Evolutionary conservation across 345 rosid genomes (phyloP).

Genomic region (Salix dunnii): DNA sequence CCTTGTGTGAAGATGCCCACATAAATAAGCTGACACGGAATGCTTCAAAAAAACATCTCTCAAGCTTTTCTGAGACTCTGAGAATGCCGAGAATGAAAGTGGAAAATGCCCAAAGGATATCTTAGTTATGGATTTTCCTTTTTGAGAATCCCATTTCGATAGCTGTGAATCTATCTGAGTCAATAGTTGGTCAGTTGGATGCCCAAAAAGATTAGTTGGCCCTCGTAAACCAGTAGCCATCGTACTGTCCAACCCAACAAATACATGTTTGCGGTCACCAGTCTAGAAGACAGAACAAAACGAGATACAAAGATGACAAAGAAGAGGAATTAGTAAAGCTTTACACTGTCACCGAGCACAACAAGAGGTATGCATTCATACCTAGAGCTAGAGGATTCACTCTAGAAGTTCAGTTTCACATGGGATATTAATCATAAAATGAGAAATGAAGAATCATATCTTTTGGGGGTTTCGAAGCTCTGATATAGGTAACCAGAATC

Average conservation of each 20-base stretch:
- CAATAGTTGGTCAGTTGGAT: constrained; percentile 79
- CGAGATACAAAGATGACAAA: background rate
- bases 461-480: background rate
- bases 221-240: constrained; percentile 75
- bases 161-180: constrained; percentile 53
- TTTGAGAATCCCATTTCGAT: constrained; percentile 67
- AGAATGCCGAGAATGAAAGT: constrained; percentile 68
- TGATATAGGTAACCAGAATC: background rate
- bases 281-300: constrained; percentile 41
- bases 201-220: constrained; percentile 94
- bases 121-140: constrained; percentile 63
- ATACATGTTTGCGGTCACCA: constrained; percentile 58
- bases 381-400: background rate
- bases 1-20: constrained; percentile 83
- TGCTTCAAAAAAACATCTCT: constrained; percentile 78
- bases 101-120: constrained; percentile 92
- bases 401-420: background rate
- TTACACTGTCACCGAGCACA: background rate
- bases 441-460: background rate
- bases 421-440: background rate
- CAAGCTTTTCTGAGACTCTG: constrained; percentile 59
- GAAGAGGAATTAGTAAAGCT: constrained; percentile 6
- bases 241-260: constrained; percentile 87
- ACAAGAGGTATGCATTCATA: background rate
- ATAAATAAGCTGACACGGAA: constrained; percentile 74